Percentiles rank a stretch among this genome's conserved stretches.
These are phyloP conservation scores for Mycena alexandri DNA, from an alignment of 768 basidiomycete genomes.

Conservation along the genomic window DNA sequence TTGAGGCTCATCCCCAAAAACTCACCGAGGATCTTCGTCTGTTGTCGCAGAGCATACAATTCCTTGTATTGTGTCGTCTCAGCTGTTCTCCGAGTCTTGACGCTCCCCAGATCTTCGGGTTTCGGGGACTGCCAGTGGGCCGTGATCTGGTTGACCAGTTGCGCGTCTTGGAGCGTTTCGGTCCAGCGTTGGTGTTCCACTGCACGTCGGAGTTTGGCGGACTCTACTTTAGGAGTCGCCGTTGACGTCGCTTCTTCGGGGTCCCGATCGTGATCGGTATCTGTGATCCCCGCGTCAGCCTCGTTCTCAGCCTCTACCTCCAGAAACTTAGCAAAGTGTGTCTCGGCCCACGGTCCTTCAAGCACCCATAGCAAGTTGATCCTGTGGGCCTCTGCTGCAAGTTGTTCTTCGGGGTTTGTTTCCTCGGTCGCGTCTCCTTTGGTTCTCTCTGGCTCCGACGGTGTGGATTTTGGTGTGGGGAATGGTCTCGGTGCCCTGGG, in stretches of 20 bases:
- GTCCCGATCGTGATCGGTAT: no score
- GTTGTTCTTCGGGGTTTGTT: no score
- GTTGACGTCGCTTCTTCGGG: no score
- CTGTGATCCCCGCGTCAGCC: conserved; percentile 5
- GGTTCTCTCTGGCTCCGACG: no score
- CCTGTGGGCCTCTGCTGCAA: neutral
- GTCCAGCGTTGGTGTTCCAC: neutral
- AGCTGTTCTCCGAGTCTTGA: neutral
- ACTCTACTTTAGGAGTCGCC: neutral
- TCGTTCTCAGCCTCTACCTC: neutral
- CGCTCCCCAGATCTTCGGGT: neutral
- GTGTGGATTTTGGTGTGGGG: neutral
- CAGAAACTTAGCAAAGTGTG: conserved; percentile 25
- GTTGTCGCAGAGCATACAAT: neutral
- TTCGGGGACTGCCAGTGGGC: conserved; percentile 1
- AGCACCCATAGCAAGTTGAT: neutral
- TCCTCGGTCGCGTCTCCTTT: no score
- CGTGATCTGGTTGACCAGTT: conserved; percentile 4
- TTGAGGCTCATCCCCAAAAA: neutral
- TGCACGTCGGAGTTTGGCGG: neutral
- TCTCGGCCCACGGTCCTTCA: conserved; percentile 18
- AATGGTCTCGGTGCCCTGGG: neutral
- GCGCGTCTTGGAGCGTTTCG: neutral
- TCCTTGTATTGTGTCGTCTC: neutral
- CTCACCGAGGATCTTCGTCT: neutral